phyloP scores from a whole-genome alignment of 1,139 yeast genomes.

The Geotrichum fermentans region DNA sequence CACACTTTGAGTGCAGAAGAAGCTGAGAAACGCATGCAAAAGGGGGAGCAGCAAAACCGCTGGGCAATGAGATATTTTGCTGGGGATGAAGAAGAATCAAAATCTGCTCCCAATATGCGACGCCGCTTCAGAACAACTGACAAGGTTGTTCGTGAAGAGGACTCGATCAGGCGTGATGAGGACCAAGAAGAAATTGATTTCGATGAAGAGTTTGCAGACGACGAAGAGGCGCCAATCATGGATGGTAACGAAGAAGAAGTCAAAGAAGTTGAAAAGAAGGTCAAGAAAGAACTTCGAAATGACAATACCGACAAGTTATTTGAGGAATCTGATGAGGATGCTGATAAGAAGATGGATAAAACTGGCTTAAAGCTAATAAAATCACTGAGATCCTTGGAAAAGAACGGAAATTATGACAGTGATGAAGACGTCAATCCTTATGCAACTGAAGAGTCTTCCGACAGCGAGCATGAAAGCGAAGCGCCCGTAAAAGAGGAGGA shows the following conservation, averaged over 20 bases:
- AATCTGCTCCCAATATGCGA: conserved; percentile 25
- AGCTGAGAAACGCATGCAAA: conserved; percentile 93
- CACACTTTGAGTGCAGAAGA: conserved; percentile 93
- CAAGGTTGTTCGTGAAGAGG: conserved; percentile 36
- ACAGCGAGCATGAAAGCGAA: conserved; percentile 24
- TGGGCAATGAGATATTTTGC: conserved; percentile 94
- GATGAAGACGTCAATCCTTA: conserved; percentile 85
- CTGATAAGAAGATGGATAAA: conserved; percentile 74
- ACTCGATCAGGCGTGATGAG: conserved; percentile 49
- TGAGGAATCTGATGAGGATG: conserved; percentile 51
- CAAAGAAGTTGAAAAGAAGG: conserved; percentile 79
- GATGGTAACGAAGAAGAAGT: conserved; percentile 96
- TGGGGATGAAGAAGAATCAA: conserved; percentile 44
- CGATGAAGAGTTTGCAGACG: conserved; percentile 97
- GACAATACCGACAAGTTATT: conserved; percentile 43
- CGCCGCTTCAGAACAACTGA: conserved; percentile 57
- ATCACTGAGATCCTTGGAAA: conserved; percentile 79
- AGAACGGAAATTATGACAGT: conserved; percentile 83
- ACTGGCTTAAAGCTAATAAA: conserved; percentile 85
- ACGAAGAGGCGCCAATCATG: conserved; percentile 96
- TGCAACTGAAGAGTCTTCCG: conserved; percentile 51
- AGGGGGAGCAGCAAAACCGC: conserved; percentile 71
- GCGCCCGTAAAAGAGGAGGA: conserved; percentile 24
- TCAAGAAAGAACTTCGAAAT: conserved; percentile 78
- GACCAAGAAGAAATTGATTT: conserved; percentile 91